Conservation (phyloP, 2,329 filamentous ascomycete species). For the Raffaelea deltoideospora region DNA sequence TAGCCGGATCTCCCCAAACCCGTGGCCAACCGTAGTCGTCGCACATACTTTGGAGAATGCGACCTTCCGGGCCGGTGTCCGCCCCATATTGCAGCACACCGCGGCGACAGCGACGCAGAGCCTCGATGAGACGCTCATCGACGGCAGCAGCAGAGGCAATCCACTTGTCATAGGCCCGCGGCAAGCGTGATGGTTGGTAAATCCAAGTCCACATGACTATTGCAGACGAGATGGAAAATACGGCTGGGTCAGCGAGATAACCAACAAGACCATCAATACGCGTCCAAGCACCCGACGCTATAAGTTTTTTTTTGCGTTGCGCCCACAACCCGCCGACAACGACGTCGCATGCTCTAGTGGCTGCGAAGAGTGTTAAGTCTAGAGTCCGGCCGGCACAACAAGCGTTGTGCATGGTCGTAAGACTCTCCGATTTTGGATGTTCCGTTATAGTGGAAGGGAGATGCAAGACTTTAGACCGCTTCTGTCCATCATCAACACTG, state of each 20-base stretch:
- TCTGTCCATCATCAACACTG: too few relatives aligned
- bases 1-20: slow-evolving; percentile 58
- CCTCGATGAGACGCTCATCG: slow-evolving; percentile 58
- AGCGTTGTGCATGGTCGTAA: slow-evolving; percentile 10
- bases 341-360: slow-evolving; percentile 57
- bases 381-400: slow-evolving; percentile 64
- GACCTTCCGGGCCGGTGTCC: slow-evolving; percentile 50
- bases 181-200: slow-evolving; percentile 56
- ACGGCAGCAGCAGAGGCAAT: slow-evolving; percentile 64
- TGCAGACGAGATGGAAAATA: slow-evolving; percentile 59
- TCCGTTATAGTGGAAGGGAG: too few relatives aligned
- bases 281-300: slow-evolving; percentile 30
- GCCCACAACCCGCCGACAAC: slow-evolving; percentile 52
- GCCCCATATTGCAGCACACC: slow-evolving; percentile 56
- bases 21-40: slow-evolving; percentile 51
- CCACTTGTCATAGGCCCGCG: slow-evolving; percentile 65
- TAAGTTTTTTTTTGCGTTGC: slow-evolving; percentile 27
- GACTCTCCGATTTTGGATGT: too few relatives aligned
- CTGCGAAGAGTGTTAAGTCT: slow-evolving; percentile 68
- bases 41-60: slow-evolving; percentile 57
- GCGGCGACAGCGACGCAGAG: slow-evolving; percentile 49
- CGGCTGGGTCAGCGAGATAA: slow-evolving; percentile 43
- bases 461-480: too few relatives aligned
- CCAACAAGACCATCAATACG: slow-evolving; percentile 25
- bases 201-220: slow-evolving; percentile 86